Evolutionary conservation across 768 basidiomycete genomes (phyloP).

Genomic region (Exsudoporus frostii): DNA sequence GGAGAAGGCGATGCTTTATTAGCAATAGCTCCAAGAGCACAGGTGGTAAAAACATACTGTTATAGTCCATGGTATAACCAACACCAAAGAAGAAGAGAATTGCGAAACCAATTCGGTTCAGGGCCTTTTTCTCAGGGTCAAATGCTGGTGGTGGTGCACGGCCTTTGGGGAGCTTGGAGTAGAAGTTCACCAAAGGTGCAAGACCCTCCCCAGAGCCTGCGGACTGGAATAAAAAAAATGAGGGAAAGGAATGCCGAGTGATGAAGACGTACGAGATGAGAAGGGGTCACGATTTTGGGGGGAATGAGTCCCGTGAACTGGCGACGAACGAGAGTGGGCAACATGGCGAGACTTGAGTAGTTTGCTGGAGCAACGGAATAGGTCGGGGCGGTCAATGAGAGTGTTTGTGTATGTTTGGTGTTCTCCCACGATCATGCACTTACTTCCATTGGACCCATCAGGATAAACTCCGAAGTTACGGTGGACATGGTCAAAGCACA

Average conservation of each 20-base stretch:
- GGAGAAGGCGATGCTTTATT: slow-evolving; percentile 1
- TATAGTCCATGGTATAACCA: slow-evolving; percentile 86
- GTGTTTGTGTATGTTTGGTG: slow-evolving; percentile 17
- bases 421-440: slow-evolving; percentile 18
- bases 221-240: slow-evolving; percentile 46
- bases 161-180: slow-evolving; percentile 95
- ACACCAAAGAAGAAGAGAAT: slow-evolving; percentile 56
- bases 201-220: slow-evolving; percentile 81
- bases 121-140: slow-evolving; percentile 82
- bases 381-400: slow-evolving; percentile 14
- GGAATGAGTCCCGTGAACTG: slow-evolving; percentile 84
- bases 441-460: slow-evolving; percentile 5
- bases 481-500: not conserved
- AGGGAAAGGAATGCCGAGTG: not conserved
- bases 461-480: not conserved
- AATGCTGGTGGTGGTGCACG: slow-evolving; percentile 54
- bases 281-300: slow-evolving; percentile 92
- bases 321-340: slow-evolving; percentile 79
- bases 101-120: slow-evolving; percentile 48
- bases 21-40: slow-evolving; percentile 3
- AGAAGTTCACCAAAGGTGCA: slow-evolving; percentile 86
- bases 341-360: slow-evolving; percentile 49
- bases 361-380: slow-evolving; percentile 15
- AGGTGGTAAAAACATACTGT: slow-evolving; percentile 57
- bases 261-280: slow-evolving; percentile 60